A percentile compares a stretch with the other conserved stretches of the same genome.
phyloP scores from a whole-genome alignment of 345 rosid species.

The Erodium maritimum region DNA sequence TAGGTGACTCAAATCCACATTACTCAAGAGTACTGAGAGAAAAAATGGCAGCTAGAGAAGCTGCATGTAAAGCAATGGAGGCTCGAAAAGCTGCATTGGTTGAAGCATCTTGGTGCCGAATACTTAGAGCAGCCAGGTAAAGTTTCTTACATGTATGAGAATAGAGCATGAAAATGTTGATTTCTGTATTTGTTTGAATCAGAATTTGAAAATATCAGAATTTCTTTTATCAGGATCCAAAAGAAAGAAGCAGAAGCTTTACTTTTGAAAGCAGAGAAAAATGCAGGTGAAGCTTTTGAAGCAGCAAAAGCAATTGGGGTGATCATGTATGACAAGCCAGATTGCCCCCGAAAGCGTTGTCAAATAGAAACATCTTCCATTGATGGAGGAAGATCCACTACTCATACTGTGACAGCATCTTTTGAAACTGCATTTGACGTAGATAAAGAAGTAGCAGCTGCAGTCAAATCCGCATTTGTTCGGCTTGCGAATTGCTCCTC shows the following conservation, averaged over 20 bases:
- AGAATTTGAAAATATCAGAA: background rate
- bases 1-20: constrained; percentile 81
- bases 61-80: constrained; percentile 76
- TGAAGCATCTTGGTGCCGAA: constrained; percentile 92
- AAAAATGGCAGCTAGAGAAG: constrained; percentile 84
- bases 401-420: constrained; percentile 70
- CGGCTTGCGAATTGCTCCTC: constrained; percentile 47
- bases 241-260: constrained; percentile 60
- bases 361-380: constrained; percentile 36
- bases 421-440: constrained; percentile 89
- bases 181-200: background rate
- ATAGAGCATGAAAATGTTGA: background rate
- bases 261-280: constrained; percentile 54
- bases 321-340: constrained; percentile 70
- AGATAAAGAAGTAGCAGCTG: constrained; percentile 86
- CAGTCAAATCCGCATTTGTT: constrained; percentile 66
- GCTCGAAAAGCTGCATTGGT: constrained; percentile 85
- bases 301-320: constrained; percentile 83
- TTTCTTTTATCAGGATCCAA: constrained; percentile 39
- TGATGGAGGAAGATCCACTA: constrained; percentile 42
- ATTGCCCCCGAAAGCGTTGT: constrained; percentile 41
- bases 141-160: background rate
- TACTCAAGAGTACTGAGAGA: constrained; percentile 77
- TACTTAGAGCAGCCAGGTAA: constrained; percentile 85
- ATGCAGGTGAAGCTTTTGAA: constrained; percentile 74